These are phyloP conservation scores for Afroboletus lepidellus DNA, from an alignment of 1,284 basidiomycete species.

Conservation along the genomic window DNA sequence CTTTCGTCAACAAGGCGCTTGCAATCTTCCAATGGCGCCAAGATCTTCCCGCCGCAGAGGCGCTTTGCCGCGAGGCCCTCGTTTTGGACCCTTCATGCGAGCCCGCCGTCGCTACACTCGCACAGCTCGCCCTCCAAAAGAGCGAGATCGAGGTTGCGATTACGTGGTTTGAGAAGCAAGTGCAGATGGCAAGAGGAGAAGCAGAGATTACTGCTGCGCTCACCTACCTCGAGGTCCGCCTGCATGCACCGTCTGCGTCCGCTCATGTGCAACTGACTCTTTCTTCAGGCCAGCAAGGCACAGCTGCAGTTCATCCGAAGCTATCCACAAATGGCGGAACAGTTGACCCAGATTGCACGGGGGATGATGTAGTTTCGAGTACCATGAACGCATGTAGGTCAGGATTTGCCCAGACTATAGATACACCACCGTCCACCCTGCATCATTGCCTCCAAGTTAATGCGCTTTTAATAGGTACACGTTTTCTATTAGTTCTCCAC, in stretches of 20 bases:
- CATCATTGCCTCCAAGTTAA: constrained; percentile 9
- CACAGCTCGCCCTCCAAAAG: constrained; percentile 92
- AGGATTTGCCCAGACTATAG: constrained; percentile 13
- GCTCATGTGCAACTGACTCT: constrained; percentile 2
- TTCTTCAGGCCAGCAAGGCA: constrained; percentile 67
- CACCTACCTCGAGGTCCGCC: constrained; percentile 77
- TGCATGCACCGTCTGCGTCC: constrained; percentile 1
- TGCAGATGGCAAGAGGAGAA: constrained; percentile 88
- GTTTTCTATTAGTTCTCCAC: background rate
- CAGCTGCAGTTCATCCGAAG: constrained; percentile 80
- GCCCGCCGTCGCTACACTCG: constrained; percentile 93
- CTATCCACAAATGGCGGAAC: constrained; percentile 79
- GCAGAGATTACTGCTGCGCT: constrained; percentile 87
- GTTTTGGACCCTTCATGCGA: constrained; percentile 92
- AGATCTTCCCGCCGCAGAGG: constrained; percentile 81
- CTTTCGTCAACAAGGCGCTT: constrained; percentile 96
- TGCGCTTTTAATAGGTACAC: constrained; percentile 8
- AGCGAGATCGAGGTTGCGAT: constrained; percentile 87
- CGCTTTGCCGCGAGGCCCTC: constrained; percentile 86
- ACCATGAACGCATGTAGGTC: constrained; percentile 11
- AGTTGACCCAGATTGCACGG: constrained; percentile 55
- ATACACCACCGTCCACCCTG: background rate
- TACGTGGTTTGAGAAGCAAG: constrained; percentile 83
- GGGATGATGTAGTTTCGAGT: constrained; percentile 31
- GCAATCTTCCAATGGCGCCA: constrained; percentile 96